phyloP scores from a whole-genome alignment of 2,329 filamentous ascomycete species.

The Chaetoscypha palmicola region DNA sequence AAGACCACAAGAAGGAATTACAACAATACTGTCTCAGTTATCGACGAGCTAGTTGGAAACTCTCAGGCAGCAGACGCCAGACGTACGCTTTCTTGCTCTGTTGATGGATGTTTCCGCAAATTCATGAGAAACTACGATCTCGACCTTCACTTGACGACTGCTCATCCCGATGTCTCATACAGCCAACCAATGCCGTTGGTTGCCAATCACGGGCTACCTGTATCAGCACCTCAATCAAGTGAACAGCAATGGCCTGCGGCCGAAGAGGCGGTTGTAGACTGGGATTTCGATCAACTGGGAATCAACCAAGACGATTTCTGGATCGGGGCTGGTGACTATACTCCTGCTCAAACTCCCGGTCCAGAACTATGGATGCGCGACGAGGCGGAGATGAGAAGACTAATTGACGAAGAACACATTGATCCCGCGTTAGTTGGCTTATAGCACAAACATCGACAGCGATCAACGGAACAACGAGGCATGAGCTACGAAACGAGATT shows the following conservation, averaged over 20 bases:
- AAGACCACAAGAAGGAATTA: constrained; percentile 10
- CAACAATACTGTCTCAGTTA: constrained; percentile 20
- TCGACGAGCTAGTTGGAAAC: constrained; percentile 47
- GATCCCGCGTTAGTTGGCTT: constrained; percentile 8
- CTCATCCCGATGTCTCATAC: no score
- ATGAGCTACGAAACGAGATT: no score
- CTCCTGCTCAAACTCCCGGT: background rate
- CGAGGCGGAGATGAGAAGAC: constrained; percentile 26
- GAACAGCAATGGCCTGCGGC: background rate
- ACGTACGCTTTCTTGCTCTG: constrained; percentile 44
- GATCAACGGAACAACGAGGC: background rate
- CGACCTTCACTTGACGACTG: constrained; percentile 45
- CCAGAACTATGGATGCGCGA: constrained; percentile 18
- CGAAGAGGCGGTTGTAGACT: background rate
- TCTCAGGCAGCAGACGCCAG: constrained; percentile 42
- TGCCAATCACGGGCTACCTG: no score
- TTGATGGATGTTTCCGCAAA: constrained; percentile 42
- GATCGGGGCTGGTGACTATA: constrained; percentile 23
- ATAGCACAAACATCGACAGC: background rate
- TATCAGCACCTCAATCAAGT: background rate
- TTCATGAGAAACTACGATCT: constrained; percentile 54
- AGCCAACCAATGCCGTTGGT: no score
- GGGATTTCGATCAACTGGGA: constrained; percentile 19
- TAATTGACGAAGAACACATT: constrained; percentile 20
- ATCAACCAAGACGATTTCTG: constrained; percentile 24